A percentile compares a stretch with the other conserved stretches of the same genome.
phyloP scores from a whole-genome alignment of 1,139 yeast species.

The Yamadazyma triangularis region DNA sequence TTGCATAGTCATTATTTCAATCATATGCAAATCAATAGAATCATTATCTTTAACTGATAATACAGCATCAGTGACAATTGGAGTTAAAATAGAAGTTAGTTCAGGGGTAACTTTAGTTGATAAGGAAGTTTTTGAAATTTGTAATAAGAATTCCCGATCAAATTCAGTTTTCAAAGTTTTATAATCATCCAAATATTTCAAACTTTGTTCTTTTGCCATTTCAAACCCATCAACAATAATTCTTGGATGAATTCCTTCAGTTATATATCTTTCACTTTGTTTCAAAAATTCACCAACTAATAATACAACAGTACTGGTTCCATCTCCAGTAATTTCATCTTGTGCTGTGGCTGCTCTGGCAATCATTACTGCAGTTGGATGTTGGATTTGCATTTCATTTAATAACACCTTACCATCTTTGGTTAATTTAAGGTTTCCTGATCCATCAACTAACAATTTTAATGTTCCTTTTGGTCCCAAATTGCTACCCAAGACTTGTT shows the following conservation, averaged over 20 bases:
- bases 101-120: constrained; percentile 80
- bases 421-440: constrained; percentile 91
- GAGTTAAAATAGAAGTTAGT: constrained; percentile 75
- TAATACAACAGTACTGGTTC: constrained; percentile 95
- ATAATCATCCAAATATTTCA: constrained; percentile 65
- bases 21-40: constrained; percentile 82
- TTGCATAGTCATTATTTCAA: constrained; percentile 98
- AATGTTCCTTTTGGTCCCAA: constrained; percentile 97
- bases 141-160: constrained; percentile 84
- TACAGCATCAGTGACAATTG: constrained; percentile 96
- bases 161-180: constrained; percentile 41
- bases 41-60: constrained; percentile 62
- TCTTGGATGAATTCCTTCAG: constrained; percentile 96
- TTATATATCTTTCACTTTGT: constrained; percentile 88
- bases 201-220: constrained; percentile 71
- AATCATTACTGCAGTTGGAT: constrained; percentile 99
- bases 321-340: constrained; percentile 98
- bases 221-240: constrained; percentile 95
- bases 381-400: constrained; percentile 97
- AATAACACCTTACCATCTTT: constrained; percentile 95
- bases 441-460: constrained; percentile 94
- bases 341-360: constrained; percentile 98
- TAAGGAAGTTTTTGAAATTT: constrained; percentile 87
- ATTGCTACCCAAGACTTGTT: constrained; percentile 84
- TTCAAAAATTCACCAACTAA: constrained; percentile 91